These are phyloP conservation scores for Tubosaeta brunneosetosa DNA, from an alignment of 768 basidiomycete species.

Conservation along the genomic window DNA sequence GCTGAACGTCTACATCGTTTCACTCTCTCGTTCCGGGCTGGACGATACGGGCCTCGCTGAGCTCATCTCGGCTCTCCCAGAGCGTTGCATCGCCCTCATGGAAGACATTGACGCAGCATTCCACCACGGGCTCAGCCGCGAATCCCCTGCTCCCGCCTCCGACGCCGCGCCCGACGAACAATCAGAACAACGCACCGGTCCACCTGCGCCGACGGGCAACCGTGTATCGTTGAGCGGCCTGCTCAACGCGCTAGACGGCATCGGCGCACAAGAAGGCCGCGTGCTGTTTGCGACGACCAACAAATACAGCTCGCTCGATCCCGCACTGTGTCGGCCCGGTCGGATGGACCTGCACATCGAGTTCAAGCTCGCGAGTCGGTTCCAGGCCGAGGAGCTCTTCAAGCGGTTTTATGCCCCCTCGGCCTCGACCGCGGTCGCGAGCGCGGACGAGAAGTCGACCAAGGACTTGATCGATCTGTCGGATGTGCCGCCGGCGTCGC, in stretches of 20 bases:
- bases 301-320: slow-evolving; percentile 63
- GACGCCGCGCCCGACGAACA: not conserved
- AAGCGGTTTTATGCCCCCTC: slow-evolving; percentile 59
- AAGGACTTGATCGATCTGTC: slow-evolving; percentile 11
- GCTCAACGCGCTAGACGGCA: slow-evolving; percentile 75
- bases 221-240: slow-evolving; percentile 68
- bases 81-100: slow-evolving; percentile 71
- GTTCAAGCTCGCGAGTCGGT: slow-evolving; percentile 67
- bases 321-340: slow-evolving; percentile 72
- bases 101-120: slow-evolving; percentile 85
- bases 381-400: slow-evolving; percentile 64
- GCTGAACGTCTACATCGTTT: slow-evolving; percentile 68
- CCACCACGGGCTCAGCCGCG: slow-evolving; percentile 37
- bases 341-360: slow-evolving; percentile 78
- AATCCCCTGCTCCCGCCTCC: slow-evolving; percentile 7
- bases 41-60: slow-evolving; percentile 58
- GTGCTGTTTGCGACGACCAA: slow-evolving; percentile 79
- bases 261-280: slow-evolving; percentile 78
- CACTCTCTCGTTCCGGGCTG: slow-evolving; percentile 56
- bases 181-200: slow-evolving; percentile 8
- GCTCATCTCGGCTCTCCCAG: slow-evolving; percentile 60
- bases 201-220: slow-evolving; percentile 14
- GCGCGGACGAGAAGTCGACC: not conserved
- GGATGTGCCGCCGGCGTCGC: slow-evolving; percentile 8
- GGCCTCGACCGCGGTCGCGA: not conserved